phyloP scores from a whole-genome alignment of 805 yeast species.

The Lachancea mirantina region DNA sequence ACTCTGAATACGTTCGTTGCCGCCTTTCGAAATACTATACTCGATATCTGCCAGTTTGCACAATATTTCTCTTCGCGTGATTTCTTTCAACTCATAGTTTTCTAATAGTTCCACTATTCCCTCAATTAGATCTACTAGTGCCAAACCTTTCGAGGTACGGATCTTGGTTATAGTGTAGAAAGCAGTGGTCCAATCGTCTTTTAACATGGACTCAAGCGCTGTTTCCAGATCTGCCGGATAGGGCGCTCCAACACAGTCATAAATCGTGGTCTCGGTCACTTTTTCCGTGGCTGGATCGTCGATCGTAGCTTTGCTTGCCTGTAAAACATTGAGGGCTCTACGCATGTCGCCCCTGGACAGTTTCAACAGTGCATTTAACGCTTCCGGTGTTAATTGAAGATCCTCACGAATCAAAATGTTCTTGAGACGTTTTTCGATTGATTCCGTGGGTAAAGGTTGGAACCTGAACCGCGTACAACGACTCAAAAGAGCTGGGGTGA shows the following conservation, averaged over 20 bases:
- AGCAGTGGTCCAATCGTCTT: constrained; percentile 84
- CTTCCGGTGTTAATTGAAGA: constrained; percentile 50
- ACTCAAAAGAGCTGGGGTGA: constrained; percentile 89
- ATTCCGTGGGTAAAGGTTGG: constrained; percentile 63
- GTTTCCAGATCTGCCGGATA: constrained; percentile 77
- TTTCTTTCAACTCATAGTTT: constrained; percentile 51
- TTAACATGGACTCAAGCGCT: constrained; percentile 67
- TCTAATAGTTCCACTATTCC: constrained; percentile 70
- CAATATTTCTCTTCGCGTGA: constrained; percentile 56
- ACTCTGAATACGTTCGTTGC: constrained; percentile 81
- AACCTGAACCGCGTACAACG: constrained; percentile 95
- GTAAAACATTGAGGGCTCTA: constrained; percentile 84
- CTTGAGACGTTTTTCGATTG: constrained; percentile 61
- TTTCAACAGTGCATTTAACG: constrained; percentile 55
- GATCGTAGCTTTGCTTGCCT: constrained; percentile 82
- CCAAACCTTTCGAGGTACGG: constrained; percentile 73
- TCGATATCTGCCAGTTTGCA: constrained; percentile 80
- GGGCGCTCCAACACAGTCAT: constrained; percentile 94
- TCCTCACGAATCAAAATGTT: constrained; percentile 65
- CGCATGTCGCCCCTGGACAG: constrained; percentile 96
- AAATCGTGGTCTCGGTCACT: constrained; percentile 69
- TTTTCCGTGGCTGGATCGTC: constrained; percentile 41
- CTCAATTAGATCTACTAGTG: constrained; percentile 74
- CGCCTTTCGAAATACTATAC: constrained; percentile 86
- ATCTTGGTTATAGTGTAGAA: constrained; percentile 56